Percentiles rank a stretch among this genome's conserved stretches.
These are phyloP conservation scores for Cladobotryum protrusum DNA, from an alignment of 2,329 filamentous ascomycete genomes.

Conservation along the genomic window DNA sequence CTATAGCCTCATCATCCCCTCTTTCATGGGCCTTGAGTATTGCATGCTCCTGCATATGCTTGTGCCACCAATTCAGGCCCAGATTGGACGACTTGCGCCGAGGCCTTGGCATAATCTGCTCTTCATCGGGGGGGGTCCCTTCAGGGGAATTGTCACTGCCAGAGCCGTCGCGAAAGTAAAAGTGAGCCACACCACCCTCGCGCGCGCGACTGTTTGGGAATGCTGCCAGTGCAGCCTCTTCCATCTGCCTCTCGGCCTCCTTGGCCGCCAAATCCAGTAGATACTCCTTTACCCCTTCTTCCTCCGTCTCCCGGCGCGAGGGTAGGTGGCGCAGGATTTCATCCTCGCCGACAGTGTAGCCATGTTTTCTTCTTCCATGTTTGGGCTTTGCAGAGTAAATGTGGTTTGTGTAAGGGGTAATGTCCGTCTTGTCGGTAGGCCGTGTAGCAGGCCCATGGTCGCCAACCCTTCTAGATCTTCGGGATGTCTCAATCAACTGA, in stretches of 20 bases:
- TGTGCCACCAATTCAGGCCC: slow-evolving; percentile 66
- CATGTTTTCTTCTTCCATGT: slow-evolving; percentile 28
- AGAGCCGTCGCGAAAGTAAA: slow-evolving; percentile 59
- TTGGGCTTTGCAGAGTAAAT: slow-evolving; percentile 45
- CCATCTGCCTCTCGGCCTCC: slow-evolving; percentile 72
- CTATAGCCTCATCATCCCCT: slow-evolving; percentile 20
- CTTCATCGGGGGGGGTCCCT: slow-evolving; percentile 28
- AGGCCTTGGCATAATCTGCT: slow-evolving; percentile 23
- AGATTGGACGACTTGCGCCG: slow-evolving; percentile 58
- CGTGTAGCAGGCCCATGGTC: slow-evolving; percentile 57
- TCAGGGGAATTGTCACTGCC: slow-evolving; percentile 46
- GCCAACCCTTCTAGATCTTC: slow-evolving; percentile 61
- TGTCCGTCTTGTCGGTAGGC: slow-evolving; percentile 66
- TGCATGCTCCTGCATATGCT: slow-evolving; percentile 74
- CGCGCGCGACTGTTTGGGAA: slow-evolving; percentile 67
- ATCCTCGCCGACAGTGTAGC: slow-evolving; percentile 22
- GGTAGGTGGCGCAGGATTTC: slow-evolving; percentile 28
- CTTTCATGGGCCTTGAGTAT: slow-evolving; percentile 53
- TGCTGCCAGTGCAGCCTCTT: slow-evolving; percentile 68
- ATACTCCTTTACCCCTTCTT: slow-evolving; percentile 70
- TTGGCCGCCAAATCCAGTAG: slow-evolving; percentile 73
- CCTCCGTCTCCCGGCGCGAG: slow-evolving; percentile 60
- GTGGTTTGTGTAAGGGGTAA: slow-evolving; percentile 57
- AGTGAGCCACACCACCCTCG: slow-evolving; percentile 66
- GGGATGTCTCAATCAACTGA: slow-evolving; percentile 74